Percentiles rank a stretch among this genome's conserved stretches.
Conservation (phyloP, 805 yeast genomes). For the Saccharomycopsis microspora region DNA sequence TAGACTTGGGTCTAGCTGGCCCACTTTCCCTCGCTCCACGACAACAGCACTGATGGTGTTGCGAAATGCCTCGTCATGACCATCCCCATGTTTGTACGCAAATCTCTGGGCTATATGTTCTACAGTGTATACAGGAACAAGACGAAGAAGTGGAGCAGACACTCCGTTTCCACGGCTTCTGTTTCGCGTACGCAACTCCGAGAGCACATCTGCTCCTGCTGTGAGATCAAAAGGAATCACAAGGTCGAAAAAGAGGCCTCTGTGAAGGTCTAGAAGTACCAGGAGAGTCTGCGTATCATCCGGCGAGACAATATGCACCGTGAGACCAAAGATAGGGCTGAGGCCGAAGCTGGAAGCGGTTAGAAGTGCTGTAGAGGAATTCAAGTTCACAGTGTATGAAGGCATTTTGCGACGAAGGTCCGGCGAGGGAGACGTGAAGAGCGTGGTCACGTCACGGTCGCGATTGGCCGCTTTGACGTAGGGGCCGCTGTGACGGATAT, state of each 20-base stretch:
- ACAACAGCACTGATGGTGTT: slow-evolving; percentile 75
- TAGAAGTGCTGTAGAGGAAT: slow-evolving; percentile 5
- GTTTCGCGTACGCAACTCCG: slow-evolving; percentile 24
- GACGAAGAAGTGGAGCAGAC: slow-evolving; percentile 46
- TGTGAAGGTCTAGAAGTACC: not conserved
- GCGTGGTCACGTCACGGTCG: slow-evolving; percentile 1
- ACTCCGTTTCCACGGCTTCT: slow-evolving; percentile 14
- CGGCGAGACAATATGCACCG: slow-evolving; percentile 36
- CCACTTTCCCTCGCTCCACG: slow-evolving; percentile 70
- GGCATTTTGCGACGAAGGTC: slow-evolving; percentile 1
- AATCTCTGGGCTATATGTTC: slow-evolving; percentile 66
- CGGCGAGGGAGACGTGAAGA: not conserved
- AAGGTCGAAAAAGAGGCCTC: slow-evolving; percentile 28
- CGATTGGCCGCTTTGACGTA: slow-evolving; percentile 35
- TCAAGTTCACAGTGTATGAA: slow-evolving; percentile 9
- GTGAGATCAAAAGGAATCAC: slow-evolving; percentile 55
- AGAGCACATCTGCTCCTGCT: slow-evolving; percentile 31
- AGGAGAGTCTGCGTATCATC: slow-evolving; percentile 4
- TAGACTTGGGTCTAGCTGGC: slow-evolving; percentile 69
- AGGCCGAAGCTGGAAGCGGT: slow-evolving; percentile 7
- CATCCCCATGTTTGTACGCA: slow-evolving; percentile 23
- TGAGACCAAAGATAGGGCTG: slow-evolving; percentile 15
- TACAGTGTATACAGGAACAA: slow-evolving; percentile 69
- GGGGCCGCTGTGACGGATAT: slow-evolving; percentile 52
- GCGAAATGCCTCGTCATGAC: slow-evolving; percentile 32